Conservation (phyloP, 1,284 basidiomycete genomes). For the Coniophora puteana region DNA sequence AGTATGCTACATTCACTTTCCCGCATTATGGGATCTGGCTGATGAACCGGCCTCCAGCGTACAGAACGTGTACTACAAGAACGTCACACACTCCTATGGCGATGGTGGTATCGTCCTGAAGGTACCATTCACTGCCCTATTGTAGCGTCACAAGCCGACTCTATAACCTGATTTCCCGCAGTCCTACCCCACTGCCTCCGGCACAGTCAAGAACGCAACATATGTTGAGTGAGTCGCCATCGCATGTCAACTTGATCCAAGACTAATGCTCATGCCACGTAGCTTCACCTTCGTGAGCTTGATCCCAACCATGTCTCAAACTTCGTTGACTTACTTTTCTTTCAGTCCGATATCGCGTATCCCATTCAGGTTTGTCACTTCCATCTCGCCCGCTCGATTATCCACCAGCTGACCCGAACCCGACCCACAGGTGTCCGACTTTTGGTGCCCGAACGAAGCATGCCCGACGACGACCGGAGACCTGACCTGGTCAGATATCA, state of each 20-base stretch:
- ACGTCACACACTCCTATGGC: constrained; percentile 12
- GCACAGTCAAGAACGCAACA: constrained; percentile 17
- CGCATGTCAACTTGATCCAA: neutral
- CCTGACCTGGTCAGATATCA: constrained; percentile 17
- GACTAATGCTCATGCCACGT: constrained; percentile 1
- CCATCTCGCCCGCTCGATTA: neutral
- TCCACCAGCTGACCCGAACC: neutral
- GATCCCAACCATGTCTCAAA: neutral
- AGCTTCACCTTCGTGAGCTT: constrained; percentile 1
- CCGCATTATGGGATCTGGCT: neutral
- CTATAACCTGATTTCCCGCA: constrained; percentile 17
- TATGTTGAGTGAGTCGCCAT: constrained; percentile 10
- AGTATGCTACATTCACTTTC: neutral
- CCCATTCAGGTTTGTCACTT: neutral
- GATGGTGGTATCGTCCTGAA: constrained; percentile 7
- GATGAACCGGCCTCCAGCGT: constrained; percentile 4
- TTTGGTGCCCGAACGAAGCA: constrained; percentile 2
- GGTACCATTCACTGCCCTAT: neutral
- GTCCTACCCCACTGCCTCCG: constrained; percentile 18
- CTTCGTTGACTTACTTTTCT: neutral
- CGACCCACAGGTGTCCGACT: neutral
- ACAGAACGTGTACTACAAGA: constrained; percentile 16
- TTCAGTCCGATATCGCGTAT: neutral
- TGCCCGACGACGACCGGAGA: constrained; percentile 7
- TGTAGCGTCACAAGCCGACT: neutral